Base-by-base conservation (phyloP, 495 filamentous ascomycete genomes). In the Aspergillus sclerotioniger region DNA sequence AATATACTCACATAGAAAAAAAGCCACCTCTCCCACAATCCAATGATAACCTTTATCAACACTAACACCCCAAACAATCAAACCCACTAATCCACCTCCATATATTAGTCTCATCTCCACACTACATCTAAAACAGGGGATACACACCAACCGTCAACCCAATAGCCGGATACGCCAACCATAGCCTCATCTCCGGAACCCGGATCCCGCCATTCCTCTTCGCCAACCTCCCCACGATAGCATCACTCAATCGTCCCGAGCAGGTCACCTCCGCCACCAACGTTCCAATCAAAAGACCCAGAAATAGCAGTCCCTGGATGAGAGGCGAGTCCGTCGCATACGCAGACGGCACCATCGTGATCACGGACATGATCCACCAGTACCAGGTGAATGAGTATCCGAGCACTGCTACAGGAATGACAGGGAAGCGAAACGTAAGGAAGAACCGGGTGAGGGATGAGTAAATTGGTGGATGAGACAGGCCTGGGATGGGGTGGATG, bases 281-380 rank as follows among this genome's bases (percentile, higher is more conserved):
- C 0, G 82, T 84, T 0, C 84, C 84, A 6, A 87, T 61, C 21
- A 85, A 74, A 4, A 87, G 67, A 3, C 84, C 84, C 8, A 84
- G 49, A 57, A 82, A 87, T 8, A 86, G 62, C 0, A 87, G 66
- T 3, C 84, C 84, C 60, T 87, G 84, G 28, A 82, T 80, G 13
- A 84, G 66, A 6, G 82, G 79, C 0, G 65, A 62, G 54, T 81
- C 84, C 9, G 65, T 53, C 29, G 65, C 62, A 58, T 87, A 87
- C n/a, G 83, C 84, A 17, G 75, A 72, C 0, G 84, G 84, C 8
- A 85, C 68, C 71, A 83, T 76, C 3, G 84, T 86, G 20, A 87
- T 81, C 10, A 87, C 71, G 0, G 81, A 83, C 7, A 86, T 60
- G 10, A 87, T 67, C 83, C 82, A 87, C 84, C 84, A 86, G 66